phyloP scores from a whole-genome alignment of 352 stramenopile species.

The Pilasporangium apinafurcum region DNA sequence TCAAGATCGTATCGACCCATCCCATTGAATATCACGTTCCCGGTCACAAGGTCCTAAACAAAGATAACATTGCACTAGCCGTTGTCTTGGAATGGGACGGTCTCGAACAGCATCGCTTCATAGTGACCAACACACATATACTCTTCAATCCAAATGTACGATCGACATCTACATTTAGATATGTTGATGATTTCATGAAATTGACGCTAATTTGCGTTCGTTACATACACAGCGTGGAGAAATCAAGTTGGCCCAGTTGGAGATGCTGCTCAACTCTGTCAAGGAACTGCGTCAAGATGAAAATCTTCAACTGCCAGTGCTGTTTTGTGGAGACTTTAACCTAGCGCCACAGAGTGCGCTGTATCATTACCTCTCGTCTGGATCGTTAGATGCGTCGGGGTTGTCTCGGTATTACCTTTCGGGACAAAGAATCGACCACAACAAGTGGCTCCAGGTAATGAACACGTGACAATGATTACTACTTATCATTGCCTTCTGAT shows the following conservation, averaged over 20 bases:
- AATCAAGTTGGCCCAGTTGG: constrained; percentile 55
- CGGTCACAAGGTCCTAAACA: constrained; percentile 36
- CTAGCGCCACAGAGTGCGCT: constrained; percentile 52
- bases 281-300: constrained; percentile 12
- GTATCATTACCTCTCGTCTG: constrained; percentile 51
- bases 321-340: constrained; percentile 71
- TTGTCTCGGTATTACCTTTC: constrained; percentile 42
- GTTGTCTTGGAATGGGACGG: constrained; percentile 30
- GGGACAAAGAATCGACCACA: constrained; percentile 21
- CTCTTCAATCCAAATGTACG: constrained; percentile 65
- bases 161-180: neutral
- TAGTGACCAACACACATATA: constrained; percentile 63
- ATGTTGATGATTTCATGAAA: neutral
- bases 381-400: constrained; percentile 30
- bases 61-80: constrained; percentile 52
- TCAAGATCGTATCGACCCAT: constrained; percentile 33
- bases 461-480: neutral
- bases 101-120: constrained; percentile 17
- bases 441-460: constrained; percentile 17
- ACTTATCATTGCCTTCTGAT: neutral
- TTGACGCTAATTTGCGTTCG: constrained; percentile 1
- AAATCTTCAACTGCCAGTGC: constrained; percentile 17
- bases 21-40: constrained; percentile 39
- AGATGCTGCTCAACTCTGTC: constrained; percentile 35
- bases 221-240: constrained; percentile 37